phyloP scores from a whole-genome alignment of 129 eudicot species.

The Flaveria robusta region DNA sequence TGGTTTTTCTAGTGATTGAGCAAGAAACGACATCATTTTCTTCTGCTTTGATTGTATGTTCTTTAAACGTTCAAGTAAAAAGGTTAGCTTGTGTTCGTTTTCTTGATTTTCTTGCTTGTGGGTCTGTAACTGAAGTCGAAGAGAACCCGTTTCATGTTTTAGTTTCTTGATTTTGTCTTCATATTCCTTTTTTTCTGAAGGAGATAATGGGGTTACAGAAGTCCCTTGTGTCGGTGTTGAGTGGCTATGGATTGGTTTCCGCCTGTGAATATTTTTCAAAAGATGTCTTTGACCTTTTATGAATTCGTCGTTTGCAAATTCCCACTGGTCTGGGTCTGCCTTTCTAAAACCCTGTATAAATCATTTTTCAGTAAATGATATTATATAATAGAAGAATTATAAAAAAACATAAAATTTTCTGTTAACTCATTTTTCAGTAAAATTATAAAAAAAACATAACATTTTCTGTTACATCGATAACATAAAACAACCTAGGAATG shows the following conservation, averaged over 20 bases:
- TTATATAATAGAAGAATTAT: background rate
- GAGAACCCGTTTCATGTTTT: constrained; percentile 52
- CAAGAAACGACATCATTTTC: constrained; percentile 47
- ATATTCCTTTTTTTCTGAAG: constrained; percentile 57
- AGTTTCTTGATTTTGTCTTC: constrained; percentile 60
- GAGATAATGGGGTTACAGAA: constrained; percentile 41
- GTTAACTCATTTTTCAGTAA: background rate
- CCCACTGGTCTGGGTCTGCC: constrained; percentile 89
- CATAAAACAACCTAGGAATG: background rate
- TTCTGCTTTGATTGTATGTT: constrained; percentile 53
- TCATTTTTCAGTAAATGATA: background rate
- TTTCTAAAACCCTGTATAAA: constrained; percentile 70
- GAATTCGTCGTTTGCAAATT: constrained; percentile 82
- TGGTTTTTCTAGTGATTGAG: constrained; percentile 59
- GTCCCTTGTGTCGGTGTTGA: constrained; percentile 48
- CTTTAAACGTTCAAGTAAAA: constrained; percentile 47
- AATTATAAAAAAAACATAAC: background rate
- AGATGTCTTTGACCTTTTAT: constrained; percentile 70
- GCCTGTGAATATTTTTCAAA: constrained; percentile 71
- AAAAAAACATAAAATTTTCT: background rate
- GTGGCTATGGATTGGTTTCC: constrained; percentile 88
- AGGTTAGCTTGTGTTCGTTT: constrained; percentile 40
- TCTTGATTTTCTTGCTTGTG: constrained; percentile 55
- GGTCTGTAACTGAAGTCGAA: constrained; percentile 55
- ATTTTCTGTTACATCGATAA: background rate